Conservation (phyloP, 192 early-diverging fungal genomes). For the Chytriomyces sp. region DNA sequence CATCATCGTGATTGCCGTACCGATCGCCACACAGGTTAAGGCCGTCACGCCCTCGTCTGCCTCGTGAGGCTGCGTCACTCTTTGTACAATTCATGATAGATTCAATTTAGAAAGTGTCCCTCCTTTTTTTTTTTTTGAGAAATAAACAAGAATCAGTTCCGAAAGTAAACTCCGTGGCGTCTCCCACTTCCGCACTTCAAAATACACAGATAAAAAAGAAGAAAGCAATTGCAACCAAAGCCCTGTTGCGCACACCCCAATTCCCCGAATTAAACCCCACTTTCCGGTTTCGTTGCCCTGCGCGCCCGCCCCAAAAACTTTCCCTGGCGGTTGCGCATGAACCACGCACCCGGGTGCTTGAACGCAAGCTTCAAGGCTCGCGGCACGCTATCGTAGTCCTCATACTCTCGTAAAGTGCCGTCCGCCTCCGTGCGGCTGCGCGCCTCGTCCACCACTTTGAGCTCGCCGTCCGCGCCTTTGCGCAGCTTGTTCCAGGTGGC, state of each 20-base stretch:
- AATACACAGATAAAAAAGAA: too few species aligned
- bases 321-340: conserved; percentile 12
- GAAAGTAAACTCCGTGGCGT: too few species aligned
- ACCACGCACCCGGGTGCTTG: conserved; percentile 29
- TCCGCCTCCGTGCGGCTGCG: not conserved
- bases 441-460: not conserved
- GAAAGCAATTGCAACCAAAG: too few species aligned
- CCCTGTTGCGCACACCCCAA: too few species aligned
- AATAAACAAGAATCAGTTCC: too few species aligned
- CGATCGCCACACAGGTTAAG: conserved; percentile 33
- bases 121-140: too few species aligned
- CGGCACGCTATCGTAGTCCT: conserved; percentile 6
- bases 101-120: not conserved
- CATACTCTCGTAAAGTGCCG: not conserved
- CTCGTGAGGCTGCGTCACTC: not conserved
- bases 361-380: conserved; percentile 6
- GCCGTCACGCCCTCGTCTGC: not conserved
- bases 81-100: not conserved
- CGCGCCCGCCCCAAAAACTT: conserved; percentile 21
- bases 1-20: conserved; percentile 61
- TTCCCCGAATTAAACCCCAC: too few species aligned
- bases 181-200: not conserved
- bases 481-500: conserved; percentile 4
- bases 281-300: conserved; percentile 7
- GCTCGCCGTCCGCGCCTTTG: not conserved